phyloP scores from a whole-genome alignment of 805 yeast species.

The Spathaspora gorwiae region DNA sequence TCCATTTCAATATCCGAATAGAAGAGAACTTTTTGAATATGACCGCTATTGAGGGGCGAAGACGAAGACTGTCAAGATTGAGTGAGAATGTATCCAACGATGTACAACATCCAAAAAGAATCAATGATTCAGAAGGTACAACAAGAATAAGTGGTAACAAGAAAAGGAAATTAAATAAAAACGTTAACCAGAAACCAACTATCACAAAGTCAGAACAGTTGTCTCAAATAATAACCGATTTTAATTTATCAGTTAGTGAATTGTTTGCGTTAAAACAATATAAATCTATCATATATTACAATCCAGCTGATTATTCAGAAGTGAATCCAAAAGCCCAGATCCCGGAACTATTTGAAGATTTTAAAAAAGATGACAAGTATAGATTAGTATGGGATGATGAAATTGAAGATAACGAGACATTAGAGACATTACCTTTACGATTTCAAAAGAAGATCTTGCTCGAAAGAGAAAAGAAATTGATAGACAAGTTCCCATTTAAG shows the following conservation, averaged over 20 bases:
- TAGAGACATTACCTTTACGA: slow-evolving; percentile 34
- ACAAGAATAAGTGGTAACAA: slow-evolving; percentile 6
- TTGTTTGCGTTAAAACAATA: slow-evolving; percentile 60
- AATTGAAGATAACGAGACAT: slow-evolving; percentile 15
- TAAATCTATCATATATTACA: slow-evolving; percentile 58
- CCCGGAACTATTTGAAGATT: slow-evolving; percentile 31
- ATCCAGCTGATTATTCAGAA: slow-evolving; percentile 43
- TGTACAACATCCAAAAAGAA: neutral
- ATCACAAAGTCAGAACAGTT: slow-evolving; percentile 19
- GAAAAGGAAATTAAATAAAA: slow-evolving; percentile 17
- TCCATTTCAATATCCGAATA: too few relatives aligned
- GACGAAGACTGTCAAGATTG: slow-evolving; percentile 1
- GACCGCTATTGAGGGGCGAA: slow-evolving; percentile 1
- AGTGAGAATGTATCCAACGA: neutral
- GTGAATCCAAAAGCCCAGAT: slow-evolving; percentile 15
- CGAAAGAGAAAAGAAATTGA: slow-evolving; percentile 27
- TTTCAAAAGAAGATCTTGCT: slow-evolving; percentile 34
- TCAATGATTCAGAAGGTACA: neutral
- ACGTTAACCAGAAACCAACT: neutral
- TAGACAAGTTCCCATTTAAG: slow-evolving; percentile 34
- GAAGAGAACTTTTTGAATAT: neutral
- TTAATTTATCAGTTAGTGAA: slow-evolving; percentile 52
- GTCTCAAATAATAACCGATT: slow-evolving; percentile 41
- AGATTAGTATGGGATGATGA: slow-evolving; percentile 31
- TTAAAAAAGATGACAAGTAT: slow-evolving; percentile 21